Percentiles rank a stretch among this genome's conserved stretches.
These are phyloP conservation scores for Auriscalpium microsporum DNA, from an alignment of 768 basidiomycete species.

Conservation along the genomic window DNA sequence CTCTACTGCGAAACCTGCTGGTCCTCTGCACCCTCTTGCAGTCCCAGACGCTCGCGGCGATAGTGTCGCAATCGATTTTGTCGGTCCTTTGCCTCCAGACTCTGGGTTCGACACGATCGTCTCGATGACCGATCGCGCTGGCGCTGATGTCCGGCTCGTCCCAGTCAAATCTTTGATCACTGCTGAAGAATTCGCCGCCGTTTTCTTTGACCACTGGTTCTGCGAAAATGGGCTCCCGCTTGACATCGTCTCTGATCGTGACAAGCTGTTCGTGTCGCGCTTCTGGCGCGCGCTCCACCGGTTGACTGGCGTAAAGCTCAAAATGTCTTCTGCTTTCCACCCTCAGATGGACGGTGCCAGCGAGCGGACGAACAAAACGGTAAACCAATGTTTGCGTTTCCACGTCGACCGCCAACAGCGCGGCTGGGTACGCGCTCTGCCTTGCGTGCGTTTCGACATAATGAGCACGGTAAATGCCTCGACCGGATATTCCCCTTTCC, in stretches of 20 bases:
- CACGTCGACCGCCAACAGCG: slow-evolving; percentile 18
- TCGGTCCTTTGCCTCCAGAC: slow-evolving; percentile 24
- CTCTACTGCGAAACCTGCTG: slow-evolving; percentile 6
- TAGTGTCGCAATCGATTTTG: slow-evolving; percentile 22
- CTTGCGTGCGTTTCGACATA: slow-evolving; percentile 17
- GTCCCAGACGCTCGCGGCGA: slow-evolving; percentile 15
- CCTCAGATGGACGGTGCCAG: slow-evolving; percentile 29
- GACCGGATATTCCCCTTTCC: slow-evolving; percentile 19
- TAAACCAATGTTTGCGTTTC: slow-evolving; percentile 18
- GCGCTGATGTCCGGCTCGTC: slow-evolving; percentile 9
- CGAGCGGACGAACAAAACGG: slow-evolving; percentile 23
- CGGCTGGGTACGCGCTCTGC: slow-evolving; percentile 12
- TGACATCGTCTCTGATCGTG: too few relatives aligned
- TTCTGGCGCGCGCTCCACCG: slow-evolving; percentile 26
- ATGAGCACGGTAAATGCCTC: slow-evolving; percentile 19
- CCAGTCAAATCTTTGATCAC: slow-evolving; percentile 1
- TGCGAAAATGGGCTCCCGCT: slow-evolving; percentile 23
- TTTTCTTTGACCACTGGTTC: slow-evolving; percentile 24
- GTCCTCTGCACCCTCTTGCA: slow-evolving; percentile 20
- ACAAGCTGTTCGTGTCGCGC: slow-evolving; percentile 14
- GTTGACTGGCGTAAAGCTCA: slow-evolving; percentile 21
- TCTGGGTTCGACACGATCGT: slow-evolving; percentile 18
- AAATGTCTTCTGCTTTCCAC: slow-evolving; percentile 28
- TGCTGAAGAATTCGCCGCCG: slow-evolving; percentile 10
- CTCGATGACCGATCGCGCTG: slow-evolving; percentile 18